Evolutionary conservation across 2,329 filamentous ascomycete genomes (phyloP), one percentile per base, ranked within the genome.

Genomic region (Nannizziopsis barbatae): DNA sequence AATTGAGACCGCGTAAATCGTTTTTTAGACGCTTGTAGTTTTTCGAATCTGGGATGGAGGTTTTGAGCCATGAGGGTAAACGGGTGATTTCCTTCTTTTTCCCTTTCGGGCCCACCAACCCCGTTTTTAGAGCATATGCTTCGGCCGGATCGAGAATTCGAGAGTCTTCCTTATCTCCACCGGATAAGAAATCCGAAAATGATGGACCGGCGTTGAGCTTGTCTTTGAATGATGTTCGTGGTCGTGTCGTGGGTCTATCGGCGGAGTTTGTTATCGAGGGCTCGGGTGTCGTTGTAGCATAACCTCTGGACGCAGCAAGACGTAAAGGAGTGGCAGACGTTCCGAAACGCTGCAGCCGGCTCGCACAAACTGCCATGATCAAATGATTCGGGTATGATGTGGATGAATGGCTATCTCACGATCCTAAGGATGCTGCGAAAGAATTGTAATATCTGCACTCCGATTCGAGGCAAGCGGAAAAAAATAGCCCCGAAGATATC

Each of bases 21-120:
- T 84, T 81, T 74, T 95, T 95, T 67, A 98, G 94, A 61, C 86
- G 86, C 71, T 93, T 93, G 74, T 83, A 95, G 70, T 93, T 93
- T 50, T 77, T 84, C 53, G 83, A 83, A 10, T 80, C 80, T 0
- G 92, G 92, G 49, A 98, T 92, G 1, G 88, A 86, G 17, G 90
- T 98, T 75, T 96, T 95, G 54, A 98, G 79, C 92, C 92, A 98
- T 57, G 83, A 78, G 15, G 92, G 92, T 42, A 98, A 73, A 42
- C 92, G 81, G 42, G 79, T 82, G 59, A 83, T 79, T 59, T 77
- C 72, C 63, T 79, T 79, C 68, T 80, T 78, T 61, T 74, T 76
- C 49, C 78, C 78, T 54, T 72, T 71, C 1, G 76, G 78, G 9
- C 78, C 79, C 33, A 80, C 75, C 54, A 77, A 70, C 6, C 76